Conservation (phyloP, 768 basidiomycete genomes). For the Suillus sp. region DNA sequence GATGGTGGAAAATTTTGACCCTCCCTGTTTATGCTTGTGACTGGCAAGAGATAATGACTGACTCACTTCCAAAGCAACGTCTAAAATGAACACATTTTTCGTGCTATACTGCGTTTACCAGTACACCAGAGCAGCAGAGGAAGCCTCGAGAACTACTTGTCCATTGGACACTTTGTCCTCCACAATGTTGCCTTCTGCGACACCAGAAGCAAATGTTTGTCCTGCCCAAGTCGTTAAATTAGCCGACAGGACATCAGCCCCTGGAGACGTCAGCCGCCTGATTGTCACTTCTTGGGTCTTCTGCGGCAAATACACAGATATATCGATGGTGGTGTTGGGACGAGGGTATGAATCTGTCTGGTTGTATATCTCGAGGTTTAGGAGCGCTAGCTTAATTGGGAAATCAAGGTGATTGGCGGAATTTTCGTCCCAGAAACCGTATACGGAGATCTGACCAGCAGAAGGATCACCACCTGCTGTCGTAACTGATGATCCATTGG, state of each 20-base stretch:
- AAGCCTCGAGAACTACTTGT: conserved; percentile 38
- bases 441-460: conserved; percentile 50
- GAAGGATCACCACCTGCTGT: conserved; percentile 50
- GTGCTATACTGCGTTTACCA: conserved; percentile 21
- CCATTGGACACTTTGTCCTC: conserved; percentile 43
- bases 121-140: conserved; percentile 40
- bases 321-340: conserved; percentile 47
- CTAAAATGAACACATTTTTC: background rate
- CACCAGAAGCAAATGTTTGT: conserved; percentile 44
- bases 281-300: conserved; percentile 35
- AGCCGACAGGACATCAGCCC: conserved; percentile 47
- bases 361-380: conserved; percentile 56
- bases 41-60: background rate
- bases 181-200: conserved; percentile 38
- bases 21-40: too few relatives aligned
- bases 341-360: conserved; percentile 44
- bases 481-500: conserved; percentile 54
- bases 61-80: background rate
- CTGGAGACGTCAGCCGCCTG: conserved; percentile 47
- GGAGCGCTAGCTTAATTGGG: conserved; percentile 48
- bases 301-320: conserved; percentile 41
- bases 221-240: conserved; percentile 54
- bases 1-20: too few relatives aligned
- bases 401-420: conserved; percentile 23
- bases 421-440: conserved; percentile 50